A percentile compares a stretch with the other conserved stretches of the same genome.
These are phyloP conservation scores for Hypoxylon rickii DNA, from an alignment of 495 filamentous ascomycete genomes.

Conservation along the genomic window DNA sequence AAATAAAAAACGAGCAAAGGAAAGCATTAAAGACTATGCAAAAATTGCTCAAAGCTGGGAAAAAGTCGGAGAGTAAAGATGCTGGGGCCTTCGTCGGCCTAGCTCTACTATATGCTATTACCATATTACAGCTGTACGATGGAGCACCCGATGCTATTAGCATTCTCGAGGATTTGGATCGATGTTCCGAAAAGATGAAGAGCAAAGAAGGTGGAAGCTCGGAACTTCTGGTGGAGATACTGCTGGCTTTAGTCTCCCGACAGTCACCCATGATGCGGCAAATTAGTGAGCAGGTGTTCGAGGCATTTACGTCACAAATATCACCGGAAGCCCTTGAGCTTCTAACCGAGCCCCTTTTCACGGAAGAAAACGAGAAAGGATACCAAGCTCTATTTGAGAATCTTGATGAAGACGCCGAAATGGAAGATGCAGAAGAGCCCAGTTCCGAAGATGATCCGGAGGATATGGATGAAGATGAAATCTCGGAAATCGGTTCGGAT, in stretches of 20 bases:
- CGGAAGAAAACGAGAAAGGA: slow-evolving; percentile 79
- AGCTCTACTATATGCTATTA: slow-evolving; percentile 81
- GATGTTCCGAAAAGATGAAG: slow-evolving; percentile 69
- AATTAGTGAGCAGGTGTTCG: slow-evolving; percentile 84
- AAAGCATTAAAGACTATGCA: slow-evolving; percentile 67
- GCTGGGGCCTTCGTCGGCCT: slow-evolving; percentile 62
- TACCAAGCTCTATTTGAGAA: slow-evolving; percentile 86
- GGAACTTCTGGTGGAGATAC: slow-evolving; percentile 80
- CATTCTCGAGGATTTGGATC: slow-evolving; percentile 73
- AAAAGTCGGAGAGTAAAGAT: slow-evolving; percentile 43
- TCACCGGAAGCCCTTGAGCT: slow-evolving; percentile 74
- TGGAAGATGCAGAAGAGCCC: slow-evolving; percentile 49
- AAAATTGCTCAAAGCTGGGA: slow-evolving; percentile 66
- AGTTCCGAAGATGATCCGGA: slow-evolving; percentile 42
- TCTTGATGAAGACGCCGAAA: slow-evolving; percentile 61
- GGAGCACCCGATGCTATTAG: slow-evolving; percentile 80
- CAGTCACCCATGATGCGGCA: slow-evolving; percentile 83
- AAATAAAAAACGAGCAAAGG: slow-evolving; percentile 61
- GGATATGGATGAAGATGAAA: slow-evolving; percentile 42
- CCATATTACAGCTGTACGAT: slow-evolving; percentile 86
- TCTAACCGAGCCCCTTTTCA: slow-evolving; percentile 72
- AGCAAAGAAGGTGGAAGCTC: slow-evolving; percentile 63
- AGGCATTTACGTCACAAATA: slow-evolving; percentile 72
- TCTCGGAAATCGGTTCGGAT: slow-evolving; percentile 47
- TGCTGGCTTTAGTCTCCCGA: slow-evolving; percentile 85